phyloP scores from a whole-genome alignment of 75 land plant genomes.

The Ceratopteris richardii region DNA sequence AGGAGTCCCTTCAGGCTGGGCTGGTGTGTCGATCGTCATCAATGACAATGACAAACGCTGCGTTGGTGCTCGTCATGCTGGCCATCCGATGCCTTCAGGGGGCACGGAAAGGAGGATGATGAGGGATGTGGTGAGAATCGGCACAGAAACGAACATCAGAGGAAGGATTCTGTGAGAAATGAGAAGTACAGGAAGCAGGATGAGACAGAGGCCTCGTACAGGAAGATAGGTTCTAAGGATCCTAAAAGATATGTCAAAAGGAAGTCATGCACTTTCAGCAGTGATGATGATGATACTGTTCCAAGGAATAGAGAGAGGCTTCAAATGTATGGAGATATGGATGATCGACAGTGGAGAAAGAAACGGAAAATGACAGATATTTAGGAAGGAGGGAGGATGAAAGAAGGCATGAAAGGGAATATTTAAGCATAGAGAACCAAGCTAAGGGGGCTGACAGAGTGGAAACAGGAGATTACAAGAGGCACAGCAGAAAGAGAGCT shows the following conservation, averaged over 20 bases:
- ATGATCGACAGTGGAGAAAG: slow-evolving; percentile 9
- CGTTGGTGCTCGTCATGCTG: no score
- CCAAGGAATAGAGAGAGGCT: slow-evolving; percentile 2
- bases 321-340: slow-evolving; percentile 1
- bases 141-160: not conserved
- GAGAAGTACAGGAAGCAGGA: slow-evolving; percentile 1
- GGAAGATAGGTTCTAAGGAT: slow-evolving; percentile 1
- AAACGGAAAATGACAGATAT: slow-evolving; percentile 18
- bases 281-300: no score
- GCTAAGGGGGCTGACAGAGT: not conserved
- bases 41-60: no score
- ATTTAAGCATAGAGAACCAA: not conserved
- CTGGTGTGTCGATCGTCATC: no score
- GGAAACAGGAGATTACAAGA: not conserved
- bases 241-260: no score
- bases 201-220: slow-evolving; percentile 9
- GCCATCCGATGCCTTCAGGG: no score
- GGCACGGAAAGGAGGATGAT: slow-evolving; percentile 3
- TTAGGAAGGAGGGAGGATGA: not conserved
- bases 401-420: slow-evolving; percentile 3
- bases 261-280: no score
- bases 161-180: not conserved
- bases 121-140: not conserved
- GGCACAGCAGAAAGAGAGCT: not conserved
- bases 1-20: no score